phyloP scores from a whole-genome alignment of 2,329 filamentous ascomycete species.

The Pyrenophora tritici-repentis region DNA sequence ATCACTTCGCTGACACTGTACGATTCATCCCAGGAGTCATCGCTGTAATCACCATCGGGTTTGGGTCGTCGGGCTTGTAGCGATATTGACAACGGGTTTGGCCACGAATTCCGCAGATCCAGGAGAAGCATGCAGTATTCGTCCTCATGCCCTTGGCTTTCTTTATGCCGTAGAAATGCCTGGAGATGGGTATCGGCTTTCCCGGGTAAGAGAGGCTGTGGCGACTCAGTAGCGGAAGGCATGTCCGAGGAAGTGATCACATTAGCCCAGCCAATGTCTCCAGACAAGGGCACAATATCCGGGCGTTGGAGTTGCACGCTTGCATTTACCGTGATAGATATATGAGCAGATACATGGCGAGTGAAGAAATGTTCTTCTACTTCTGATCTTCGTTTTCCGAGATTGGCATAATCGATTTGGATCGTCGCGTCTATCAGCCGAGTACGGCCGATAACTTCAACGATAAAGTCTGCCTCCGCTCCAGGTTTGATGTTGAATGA shows the following conservation, averaged over 20 bases:
- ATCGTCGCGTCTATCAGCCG: slow-evolving; percentile 79
- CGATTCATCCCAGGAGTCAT: slow-evolving; percentile 17
- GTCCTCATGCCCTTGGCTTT: slow-evolving; percentile 51
- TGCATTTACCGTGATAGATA: slow-evolving; percentile 89
- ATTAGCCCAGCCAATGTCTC: slow-evolving; percentile 68
- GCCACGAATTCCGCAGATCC: slow-evolving; percentile 90
- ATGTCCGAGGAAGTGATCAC: not conserved
- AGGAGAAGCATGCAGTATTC: slow-evolving; percentile 80
- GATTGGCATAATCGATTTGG: slow-evolving; percentile 82
- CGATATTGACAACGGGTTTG: slow-evolving; percentile 72
- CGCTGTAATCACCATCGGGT: slow-evolving; percentile 1
- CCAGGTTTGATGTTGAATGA: slow-evolving; percentile 67
- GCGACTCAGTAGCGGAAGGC: not conserved
- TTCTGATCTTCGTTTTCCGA: slow-evolving; percentile 72
- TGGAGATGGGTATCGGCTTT: slow-evolving; percentile 52
- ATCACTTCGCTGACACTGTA: slow-evolving; percentile 51
- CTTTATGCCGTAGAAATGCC: slow-evolving; percentile 51
- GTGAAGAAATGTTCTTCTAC: slow-evolving; percentile 79
- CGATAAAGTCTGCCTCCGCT: slow-evolving; percentile 71
- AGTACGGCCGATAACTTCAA: slow-evolving; percentile 85
- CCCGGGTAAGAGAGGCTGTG: slow-evolving; percentile 2
- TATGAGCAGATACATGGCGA: slow-evolving; percentile 76
- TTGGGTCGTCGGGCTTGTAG: slow-evolving; percentile 54
- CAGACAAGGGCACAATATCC: slow-evolving; percentile 76
- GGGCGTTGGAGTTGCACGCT: slow-evolving; percentile 81